These are phyloP conservation scores for Talaromyces atroroseus DNA, from an alignment of 2,329 filamentous ascomycete genomes.

Conservation along the genomic window DNA sequence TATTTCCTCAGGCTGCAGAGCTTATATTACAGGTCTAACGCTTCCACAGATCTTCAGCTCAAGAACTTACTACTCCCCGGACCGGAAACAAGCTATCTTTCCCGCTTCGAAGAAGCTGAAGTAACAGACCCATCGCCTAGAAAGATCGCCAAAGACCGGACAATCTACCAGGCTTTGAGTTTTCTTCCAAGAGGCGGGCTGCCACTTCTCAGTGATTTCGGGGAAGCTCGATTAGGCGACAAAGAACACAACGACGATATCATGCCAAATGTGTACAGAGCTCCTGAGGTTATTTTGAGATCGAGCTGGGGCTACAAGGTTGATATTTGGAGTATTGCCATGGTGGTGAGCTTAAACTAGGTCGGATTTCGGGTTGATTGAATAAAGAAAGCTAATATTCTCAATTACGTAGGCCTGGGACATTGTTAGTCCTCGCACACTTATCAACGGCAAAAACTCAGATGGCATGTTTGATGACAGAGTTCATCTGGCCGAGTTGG, in stretches of 20 bases:
- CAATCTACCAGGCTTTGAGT: conserved; percentile 30
- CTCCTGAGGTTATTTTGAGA: conserved; percentile 37
- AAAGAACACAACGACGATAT: conserved; percentile 27
- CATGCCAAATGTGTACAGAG: conserved; percentile 40
- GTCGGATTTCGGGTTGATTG: background rate
- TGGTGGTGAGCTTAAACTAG: conserved; percentile 23
- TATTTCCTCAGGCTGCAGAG: conserved; percentile 1
- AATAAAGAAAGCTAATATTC: background rate
- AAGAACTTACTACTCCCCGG: conserved; percentile 44
- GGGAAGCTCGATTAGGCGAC: conserved; percentile 28
- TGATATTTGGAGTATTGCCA: conserved; percentile 41
- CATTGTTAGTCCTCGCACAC: background rate
- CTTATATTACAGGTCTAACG: background rate
- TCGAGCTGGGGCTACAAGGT: conserved; percentile 33
- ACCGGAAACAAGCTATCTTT: conserved; percentile 30
- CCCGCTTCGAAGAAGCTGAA: conserved; percentile 38
- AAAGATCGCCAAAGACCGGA: conserved; percentile 28
- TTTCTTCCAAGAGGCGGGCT: conserved; percentile 20
- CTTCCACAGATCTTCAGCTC: conserved; percentile 38
- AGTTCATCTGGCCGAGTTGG: too few species aligned
- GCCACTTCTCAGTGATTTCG: conserved; percentile 30
- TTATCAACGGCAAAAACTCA: too few species aligned
- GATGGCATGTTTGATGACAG: too few species aligned
- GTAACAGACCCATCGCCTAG: conserved; percentile 35
- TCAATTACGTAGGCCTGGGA: background rate